A percentile compares a stretch with the other conserved stretches of the same genome.
Evolutionary conservation across 2,329 filamentous ascomycete species (phyloP).

Genomic region (Diaporthe eres): DNA sequence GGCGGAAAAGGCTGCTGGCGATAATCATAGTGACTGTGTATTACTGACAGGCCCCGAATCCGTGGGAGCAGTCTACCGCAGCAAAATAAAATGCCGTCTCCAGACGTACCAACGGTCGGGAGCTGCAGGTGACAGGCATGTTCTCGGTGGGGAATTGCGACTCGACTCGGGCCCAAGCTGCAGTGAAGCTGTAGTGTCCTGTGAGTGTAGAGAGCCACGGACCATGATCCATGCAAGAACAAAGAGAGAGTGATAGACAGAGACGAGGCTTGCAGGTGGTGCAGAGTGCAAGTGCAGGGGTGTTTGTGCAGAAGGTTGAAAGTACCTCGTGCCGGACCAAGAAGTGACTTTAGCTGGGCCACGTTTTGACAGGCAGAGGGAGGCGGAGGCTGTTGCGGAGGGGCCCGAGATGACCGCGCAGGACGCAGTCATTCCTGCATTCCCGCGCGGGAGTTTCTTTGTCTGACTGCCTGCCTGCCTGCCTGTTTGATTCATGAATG

Average conservation of each 20-base stretch:
- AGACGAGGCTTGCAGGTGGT: conserved; percentile 26
- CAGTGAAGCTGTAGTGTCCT: background rate
- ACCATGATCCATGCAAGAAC: conserved; percentile 17
- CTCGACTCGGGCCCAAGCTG: conserved; percentile 24
- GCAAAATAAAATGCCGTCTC: conserved; percentile 7
- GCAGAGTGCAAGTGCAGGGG: conserved; percentile 14
- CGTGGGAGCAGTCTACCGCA: background rate
- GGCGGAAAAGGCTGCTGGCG: background rate
- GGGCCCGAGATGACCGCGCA: conserved; percentile 12
- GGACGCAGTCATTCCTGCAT: conserved; percentile 14
- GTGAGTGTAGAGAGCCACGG: background rate
- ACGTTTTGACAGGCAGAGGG: background rate
- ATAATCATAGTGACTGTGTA: background rate
- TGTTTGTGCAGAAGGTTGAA: conserved; percentile 4
- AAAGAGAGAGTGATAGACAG: background rate
- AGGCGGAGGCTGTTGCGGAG: background rate
- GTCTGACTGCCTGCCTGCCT: background rate
- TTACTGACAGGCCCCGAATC: conserved; percentile 3
- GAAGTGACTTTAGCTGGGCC: background rate
- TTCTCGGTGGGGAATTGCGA: conserved; percentile 19
- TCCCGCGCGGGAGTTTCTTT: conserved; percentile 13
- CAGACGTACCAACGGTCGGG: conserved; percentile 8
- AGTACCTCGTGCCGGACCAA: background rate
- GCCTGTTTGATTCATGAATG: background rate
- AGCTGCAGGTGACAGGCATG: conserved; percentile 27